Evolutionary conservation across 805 yeast genomes (phyloP).

Genomic region (Yarrowia divulgata): DNA sequence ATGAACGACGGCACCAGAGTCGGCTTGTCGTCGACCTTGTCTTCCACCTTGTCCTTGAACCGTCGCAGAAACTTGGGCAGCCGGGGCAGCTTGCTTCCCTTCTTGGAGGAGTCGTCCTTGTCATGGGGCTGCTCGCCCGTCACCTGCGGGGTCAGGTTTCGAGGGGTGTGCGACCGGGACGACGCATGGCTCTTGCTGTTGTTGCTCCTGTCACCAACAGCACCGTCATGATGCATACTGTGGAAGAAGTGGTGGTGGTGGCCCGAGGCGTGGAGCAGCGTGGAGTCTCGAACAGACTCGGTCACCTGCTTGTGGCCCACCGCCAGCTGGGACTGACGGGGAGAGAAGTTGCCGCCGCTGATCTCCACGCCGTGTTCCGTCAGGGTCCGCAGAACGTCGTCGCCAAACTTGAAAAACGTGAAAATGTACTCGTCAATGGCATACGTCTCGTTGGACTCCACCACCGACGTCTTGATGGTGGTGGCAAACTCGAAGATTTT

Average conservation of each 20-base stretch:
- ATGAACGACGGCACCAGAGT: conserved; percentile 15
- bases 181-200: conserved; percentile 12
- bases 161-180: conserved; percentile 5
- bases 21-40: background rate
- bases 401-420: conserved; percentile 60
- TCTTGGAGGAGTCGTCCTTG: background rate
- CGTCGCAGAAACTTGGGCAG: conserved; percentile 35
- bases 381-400: conserved; percentile 48
- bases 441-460: conserved; percentile 61
- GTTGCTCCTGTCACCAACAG: background rate
- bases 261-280: conserved; percentile 32
- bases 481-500: conserved; percentile 63
- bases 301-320: conserved; percentile 32
- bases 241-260: conserved; percentile 34
- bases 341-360: conserved; percentile 17
- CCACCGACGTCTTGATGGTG: conserved; percentile 65
- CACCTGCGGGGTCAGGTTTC: conserved; percentile 28
- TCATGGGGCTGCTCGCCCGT: conserved; percentile 26
- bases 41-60: conserved; percentile 24
- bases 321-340: conserved; percentile 25
- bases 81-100: conserved; percentile 17
- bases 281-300: conserved; percentile 32
- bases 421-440: conserved; percentile 74
- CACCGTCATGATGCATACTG: background rate
- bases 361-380: conserved; percentile 26